Evolutionary conservation across 345 rosid species (phyloP).

Genomic region (Salix koriyanagi): DNA sequence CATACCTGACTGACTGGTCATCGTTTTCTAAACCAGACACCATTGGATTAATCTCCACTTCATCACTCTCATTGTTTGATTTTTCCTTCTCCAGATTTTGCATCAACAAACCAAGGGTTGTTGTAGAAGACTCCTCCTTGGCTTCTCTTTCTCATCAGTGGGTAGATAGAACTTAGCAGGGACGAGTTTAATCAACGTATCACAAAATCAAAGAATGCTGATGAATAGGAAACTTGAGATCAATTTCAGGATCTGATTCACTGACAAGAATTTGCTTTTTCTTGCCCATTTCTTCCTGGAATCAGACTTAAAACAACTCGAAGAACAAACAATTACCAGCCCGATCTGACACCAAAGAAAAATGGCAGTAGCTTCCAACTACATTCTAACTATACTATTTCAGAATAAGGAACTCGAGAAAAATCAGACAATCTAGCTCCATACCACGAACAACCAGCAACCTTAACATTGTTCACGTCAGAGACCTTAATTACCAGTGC

Average conservation of each 20-base stretch:
- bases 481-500: neutral
- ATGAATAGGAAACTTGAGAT: slow-evolving; percentile 48
- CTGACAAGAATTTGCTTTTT: slow-evolving; percentile 23
- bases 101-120: slow-evolving; percentile 66
- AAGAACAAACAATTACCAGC: neutral
- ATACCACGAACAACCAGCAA: neutral
- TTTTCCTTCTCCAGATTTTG: slow-evolving; percentile 65
- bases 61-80: slow-evolving; percentile 28
- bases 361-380: neutral
- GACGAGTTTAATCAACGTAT: slow-evolving; percentile 66
- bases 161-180: slow-evolving; percentile 89
- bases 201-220: slow-evolving; percentile 56
- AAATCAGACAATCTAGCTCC: neutral
- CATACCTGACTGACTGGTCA: slow-evolving; percentile 51
- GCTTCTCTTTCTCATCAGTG: slow-evolving; percentile 59
- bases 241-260: slow-evolving; percentile 9
- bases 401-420: neutral
- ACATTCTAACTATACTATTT: neutral
- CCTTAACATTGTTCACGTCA: neutral
- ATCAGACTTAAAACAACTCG: neutral
- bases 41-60: slow-evolving; percentile 32
- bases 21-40: slow-evolving; percentile 35
- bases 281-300: slow-evolving; percentile 41
- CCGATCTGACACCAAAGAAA: neutral
- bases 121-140: slow-evolving; percentile 52